These are phyloP conservation scores for Phyllosticta citriasiana DNA, from an alignment of 2,329 filamentous ascomycete species.

Conservation along the genomic window DNA sequence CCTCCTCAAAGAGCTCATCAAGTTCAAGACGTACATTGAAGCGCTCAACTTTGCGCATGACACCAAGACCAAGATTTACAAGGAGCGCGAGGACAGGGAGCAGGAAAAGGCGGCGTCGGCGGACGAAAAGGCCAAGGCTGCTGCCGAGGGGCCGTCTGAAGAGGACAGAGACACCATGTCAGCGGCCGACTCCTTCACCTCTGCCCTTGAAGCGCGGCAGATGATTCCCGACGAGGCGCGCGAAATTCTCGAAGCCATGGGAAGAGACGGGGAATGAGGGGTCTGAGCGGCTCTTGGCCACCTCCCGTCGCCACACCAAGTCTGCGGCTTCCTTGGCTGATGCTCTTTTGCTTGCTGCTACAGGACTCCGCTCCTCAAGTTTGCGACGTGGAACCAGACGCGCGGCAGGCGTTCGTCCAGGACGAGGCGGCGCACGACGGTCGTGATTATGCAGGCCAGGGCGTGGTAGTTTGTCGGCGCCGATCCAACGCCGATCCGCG, in stretches of 20 bases:
- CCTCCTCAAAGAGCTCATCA: slow-evolving; percentile 85
- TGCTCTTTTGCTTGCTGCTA: neutral
- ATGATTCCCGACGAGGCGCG: neutral
- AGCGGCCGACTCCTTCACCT: neutral
- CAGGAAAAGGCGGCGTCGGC: slow-evolving; percentile 1
- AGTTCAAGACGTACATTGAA: slow-evolving; percentile 93
- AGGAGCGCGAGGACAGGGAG: slow-evolving; percentile 19
- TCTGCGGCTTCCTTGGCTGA: neutral
- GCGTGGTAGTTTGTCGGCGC: neutral
- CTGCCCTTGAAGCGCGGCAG: neutral
- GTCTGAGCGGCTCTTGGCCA: neutral
- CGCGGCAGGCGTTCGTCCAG: neutral
- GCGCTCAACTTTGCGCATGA: slow-evolving; percentile 61
- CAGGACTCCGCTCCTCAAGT: neutral
- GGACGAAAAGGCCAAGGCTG: neutral
- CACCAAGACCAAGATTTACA: slow-evolving; percentile 62
- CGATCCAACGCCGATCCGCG: too few species aligned
- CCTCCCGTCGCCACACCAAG: neutral
- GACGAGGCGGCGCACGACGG: neutral
- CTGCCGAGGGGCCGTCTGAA: neutral
- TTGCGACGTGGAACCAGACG: neutral
- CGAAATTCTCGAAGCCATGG: neutral
- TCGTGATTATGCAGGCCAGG: neutral
- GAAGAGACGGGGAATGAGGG: neutral
- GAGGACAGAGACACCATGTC: neutral